Conservation (phyloP, 148 eudicot species). For the Diospyros kaki region DNA sequence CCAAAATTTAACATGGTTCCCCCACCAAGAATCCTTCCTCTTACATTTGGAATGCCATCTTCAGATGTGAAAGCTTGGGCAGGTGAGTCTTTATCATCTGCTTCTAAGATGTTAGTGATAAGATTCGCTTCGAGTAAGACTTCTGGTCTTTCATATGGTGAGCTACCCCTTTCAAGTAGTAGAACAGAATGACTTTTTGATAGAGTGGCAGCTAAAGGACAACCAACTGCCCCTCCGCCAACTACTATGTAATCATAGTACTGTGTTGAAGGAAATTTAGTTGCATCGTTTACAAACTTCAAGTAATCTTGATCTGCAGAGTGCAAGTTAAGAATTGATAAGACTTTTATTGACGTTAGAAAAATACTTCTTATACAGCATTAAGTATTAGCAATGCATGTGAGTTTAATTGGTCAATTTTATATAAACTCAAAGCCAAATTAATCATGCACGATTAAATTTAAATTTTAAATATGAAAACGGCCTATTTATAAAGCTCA, state of each 20-base stretch:
- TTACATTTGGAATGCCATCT: conserved; percentile 13
- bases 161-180: conserved; percentile 18
- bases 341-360: too few relatives aligned
- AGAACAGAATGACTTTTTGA: conserved; percentile 12
- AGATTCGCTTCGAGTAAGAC: not conserved
- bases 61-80: conserved; percentile 13
- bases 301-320: conserved; percentile 1
- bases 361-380: too few relatives aligned
- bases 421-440: too few relatives aligned
- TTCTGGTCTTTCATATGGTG: not conserved
- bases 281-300: conserved; percentile 9
- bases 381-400: too few relatives aligned
- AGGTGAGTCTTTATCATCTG: not conserved
- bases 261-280: not conserved
- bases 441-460: too few relatives aligned
- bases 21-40: conserved; percentile 14
- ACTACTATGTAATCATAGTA: conserved; percentile 18
- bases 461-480: too few relatives aligned
- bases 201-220: conserved; percentile 21
- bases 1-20: conserved; percentile 15
- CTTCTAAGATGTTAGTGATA: not conserved
- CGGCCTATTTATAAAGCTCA: too few relatives aligned
- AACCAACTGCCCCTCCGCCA: conserved; percentile 21
- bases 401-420: too few relatives aligned
- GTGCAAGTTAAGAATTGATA: too few relatives aligned